Evolutionary conservation across 108 stramenopile genomes (phyloP), one percentile per base, ranked within the genome.

Genomic region (Parietichytrium sp.): DNA sequence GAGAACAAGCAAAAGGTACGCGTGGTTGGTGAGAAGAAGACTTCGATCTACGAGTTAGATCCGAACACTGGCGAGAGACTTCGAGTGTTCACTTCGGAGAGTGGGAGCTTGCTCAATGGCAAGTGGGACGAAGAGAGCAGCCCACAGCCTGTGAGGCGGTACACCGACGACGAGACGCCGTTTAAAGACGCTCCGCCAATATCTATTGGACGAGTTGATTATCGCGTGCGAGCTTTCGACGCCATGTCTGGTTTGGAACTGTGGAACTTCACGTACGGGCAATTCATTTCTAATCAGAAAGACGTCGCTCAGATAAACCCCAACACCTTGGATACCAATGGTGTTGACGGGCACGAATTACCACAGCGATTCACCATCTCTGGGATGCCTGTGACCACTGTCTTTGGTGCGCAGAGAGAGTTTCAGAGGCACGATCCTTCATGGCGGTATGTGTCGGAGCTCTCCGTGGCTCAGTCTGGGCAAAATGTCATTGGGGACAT

Each of bases 211-310:
- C 61, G 61, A 2, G 61, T 72, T 23, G 61, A 72, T 42, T 72
- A 72, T 27, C 61, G 45, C 3, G 61, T 72, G 8, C 61, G 61
- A 10, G 61, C 61, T 1, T 72, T 23, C 33, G 45, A 72, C 20
- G 61, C 61, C 10, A 42, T 20, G 15, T 72, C 61, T 16, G 61
- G 61, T 7, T 42, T 72, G 8, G 61, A 72, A 2, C 38, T 72
- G 10, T 72, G 61, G 61, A 72, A 72, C 33, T 72, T 72, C 42
- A 72, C 61, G 10, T 72, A 72, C 2, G 61, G 61, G 38, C 61
- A 72, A 25, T 72, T 72, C 33, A 33, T 72, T 23, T 72, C 61
- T n/a, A 33, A 42, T 25, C 38, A 72, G 23, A 33, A 42, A 1
- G 42, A 72, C 4, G 61, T 72, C 10, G 38, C 61, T 7, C 61